These are phyloP conservation scores for Tetracladium maxilliforme DNA, from an alignment of 2,329 filamentous ascomycete species.

Conservation along the genomic window DNA sequence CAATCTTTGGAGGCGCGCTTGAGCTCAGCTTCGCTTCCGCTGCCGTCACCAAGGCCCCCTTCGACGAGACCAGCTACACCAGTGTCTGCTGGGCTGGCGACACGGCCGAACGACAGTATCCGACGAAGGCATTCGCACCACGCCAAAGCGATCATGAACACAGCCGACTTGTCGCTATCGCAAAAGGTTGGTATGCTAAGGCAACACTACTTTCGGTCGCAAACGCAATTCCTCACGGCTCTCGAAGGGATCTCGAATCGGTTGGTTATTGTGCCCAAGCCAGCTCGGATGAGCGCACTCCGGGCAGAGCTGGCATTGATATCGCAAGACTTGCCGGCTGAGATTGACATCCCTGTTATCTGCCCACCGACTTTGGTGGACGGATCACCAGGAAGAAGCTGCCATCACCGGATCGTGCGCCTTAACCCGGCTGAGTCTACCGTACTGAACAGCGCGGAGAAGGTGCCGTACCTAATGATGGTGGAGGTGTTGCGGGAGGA, in stretches of 20 bases:
- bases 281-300: constrained; percentile 65
- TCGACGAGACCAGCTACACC: constrained; percentile 41
- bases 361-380: constrained; percentile 62
- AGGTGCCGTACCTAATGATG: constrained; percentile 76
- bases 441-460: constrained; percentile 74
- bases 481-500: constrained; percentile 70
- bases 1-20: constrained; percentile 36
- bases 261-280: constrained; percentile 70
- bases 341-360: constrained; percentile 72
- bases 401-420: constrained; percentile 70
- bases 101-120: constrained; percentile 26
- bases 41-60: constrained; percentile 45
- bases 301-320: constrained; percentile 71
- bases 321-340: constrained; percentile 65
- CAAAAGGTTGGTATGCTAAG: constrained; percentile 62
- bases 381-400: constrained; percentile 59
- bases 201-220: constrained; percentile 70
- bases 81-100: constrained; percentile 33
- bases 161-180: constrained; percentile 43
- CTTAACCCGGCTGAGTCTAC: constrained; percentile 75
- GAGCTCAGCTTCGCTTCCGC: constrained; percentile 52
- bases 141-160: constrained; percentile 37
- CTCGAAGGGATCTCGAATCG: constrained; percentile 75
- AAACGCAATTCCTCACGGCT: constrained; percentile 69
- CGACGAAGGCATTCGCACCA: constrained; percentile 44